Evolutionary conservation across 345 rosid species (phyloP).

Genomic region (Gynandropsis gynandra): DNA sequence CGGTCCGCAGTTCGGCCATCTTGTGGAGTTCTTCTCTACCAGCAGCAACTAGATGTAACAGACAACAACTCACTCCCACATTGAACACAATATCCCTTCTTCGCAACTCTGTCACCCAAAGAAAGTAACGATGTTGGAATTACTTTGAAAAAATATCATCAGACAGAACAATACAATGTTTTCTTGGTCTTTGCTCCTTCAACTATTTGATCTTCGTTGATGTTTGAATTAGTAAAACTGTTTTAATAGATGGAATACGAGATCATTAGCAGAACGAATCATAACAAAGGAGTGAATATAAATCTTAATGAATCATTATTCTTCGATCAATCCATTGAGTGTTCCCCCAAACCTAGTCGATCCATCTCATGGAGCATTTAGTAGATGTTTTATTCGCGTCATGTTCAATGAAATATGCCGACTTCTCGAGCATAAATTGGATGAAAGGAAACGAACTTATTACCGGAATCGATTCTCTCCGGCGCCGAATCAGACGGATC

Average conservation of each 20-base stretch:
- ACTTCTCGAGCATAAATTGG: neutral
- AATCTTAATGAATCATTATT: neutral
- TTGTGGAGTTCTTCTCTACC: slow-evolving; percentile 55
- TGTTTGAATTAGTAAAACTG: neutral
- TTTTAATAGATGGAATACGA: neutral
- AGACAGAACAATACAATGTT: neutral
- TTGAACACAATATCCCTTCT: slow-evolving; percentile 32
- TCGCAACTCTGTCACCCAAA: slow-evolving; percentile 19
- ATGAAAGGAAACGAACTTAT: neutral
- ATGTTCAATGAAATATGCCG: neutral
- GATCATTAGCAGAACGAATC: neutral
- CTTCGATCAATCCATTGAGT: neutral
- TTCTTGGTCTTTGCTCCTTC: neutral
- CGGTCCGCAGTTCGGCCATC: slow-evolving; percentile 38
- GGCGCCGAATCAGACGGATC: slow-evolving; percentile 2
- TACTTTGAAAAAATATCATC: neutral
- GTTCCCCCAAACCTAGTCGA: neutral
- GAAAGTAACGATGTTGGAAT: neutral
- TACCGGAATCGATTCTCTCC: slow-evolving; percentile 3
- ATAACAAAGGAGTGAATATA: neutral
- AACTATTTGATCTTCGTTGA: neutral
- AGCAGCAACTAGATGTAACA: slow-evolving; percentile 42
- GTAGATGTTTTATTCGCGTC: neutral
- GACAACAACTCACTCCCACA: slow-evolving; percentile 47
- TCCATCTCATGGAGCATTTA: neutral